These are phyloP conservation scores for Croton laevigatus DNA, from an alignment of 441 rosid genomes.

Conservation along the genomic window DNA sequence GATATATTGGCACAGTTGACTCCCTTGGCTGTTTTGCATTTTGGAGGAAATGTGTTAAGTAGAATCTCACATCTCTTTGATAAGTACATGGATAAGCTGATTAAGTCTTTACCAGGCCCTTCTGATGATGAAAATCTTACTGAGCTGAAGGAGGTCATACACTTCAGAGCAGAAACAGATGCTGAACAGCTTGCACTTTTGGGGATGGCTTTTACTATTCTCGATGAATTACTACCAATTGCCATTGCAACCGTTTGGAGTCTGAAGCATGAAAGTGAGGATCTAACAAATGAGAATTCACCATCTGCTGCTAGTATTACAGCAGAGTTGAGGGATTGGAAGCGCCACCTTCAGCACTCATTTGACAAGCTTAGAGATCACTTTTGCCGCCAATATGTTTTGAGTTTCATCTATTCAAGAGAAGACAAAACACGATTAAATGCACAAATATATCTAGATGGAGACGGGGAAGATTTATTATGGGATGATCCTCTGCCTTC, in stretches of 20 bases:
- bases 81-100: constrained; percentile 70
- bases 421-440: constrained; percentile 79
- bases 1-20: constrained; percentile 81
- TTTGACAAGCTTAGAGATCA: constrained; percentile 91
- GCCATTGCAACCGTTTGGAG: constrained; percentile 62
- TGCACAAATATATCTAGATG: constrained; percentile 72
- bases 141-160: constrained; percentile 69
- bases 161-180: constrained; percentile 88
- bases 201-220: constrained; percentile 87
- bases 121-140: constrained; percentile 81
- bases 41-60: constrained; percentile 70
- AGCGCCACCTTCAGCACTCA: constrained; percentile 79
- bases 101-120: constrained; percentile 82
- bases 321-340: constrained; percentile 83
- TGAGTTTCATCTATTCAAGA: constrained; percentile 91
- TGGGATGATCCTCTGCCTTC: constrained; percentile 73
- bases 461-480: constrained; percentile 59
- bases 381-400: constrained; percentile 90
- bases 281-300: constrained; percentile 40
- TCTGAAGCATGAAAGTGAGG: constrained; percentile 46
- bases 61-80: constrained; percentile 78
- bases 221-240: constrained; percentile 77
- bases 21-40: constrained; percentile 67
- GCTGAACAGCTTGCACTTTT: constrained; percentile 87
- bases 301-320: constrained; percentile 40